Conservation (phyloP, 352 stramenopile genomes). For the Phytophthora hybrid region DNA sequence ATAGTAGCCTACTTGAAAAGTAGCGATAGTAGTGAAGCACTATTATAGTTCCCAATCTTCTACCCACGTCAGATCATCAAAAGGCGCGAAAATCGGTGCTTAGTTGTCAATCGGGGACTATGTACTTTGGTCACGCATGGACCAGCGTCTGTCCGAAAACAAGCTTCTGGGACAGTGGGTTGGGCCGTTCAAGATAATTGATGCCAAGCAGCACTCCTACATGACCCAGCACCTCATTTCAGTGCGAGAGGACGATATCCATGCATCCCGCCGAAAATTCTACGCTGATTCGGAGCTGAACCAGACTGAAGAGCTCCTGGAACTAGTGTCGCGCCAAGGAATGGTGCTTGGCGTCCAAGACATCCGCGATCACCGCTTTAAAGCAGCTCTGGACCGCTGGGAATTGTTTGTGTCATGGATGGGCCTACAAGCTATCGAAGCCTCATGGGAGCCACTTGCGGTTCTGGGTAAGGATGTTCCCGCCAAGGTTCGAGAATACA, state of each 20-base stretch:
- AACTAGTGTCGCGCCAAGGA: not conserved
- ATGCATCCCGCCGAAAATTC: not conserved
- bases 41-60: too few relatives aligned
- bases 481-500: not conserved
- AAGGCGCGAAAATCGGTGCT: too few relatives aligned
- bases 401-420: not conserved
- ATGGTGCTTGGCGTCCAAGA: not conserved
- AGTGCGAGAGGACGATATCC: not conserved
- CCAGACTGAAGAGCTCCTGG: not conserved
- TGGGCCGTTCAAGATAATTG: not conserved
- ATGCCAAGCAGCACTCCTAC: not conserved
- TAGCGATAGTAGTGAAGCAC: too few relatives aligned
- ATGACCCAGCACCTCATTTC: not conserved
- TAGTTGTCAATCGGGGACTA: not conserved
- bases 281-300: not conserved
- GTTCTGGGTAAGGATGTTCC: not conserved
- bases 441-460: not conserved
- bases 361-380: not conserved
- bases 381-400: not conserved
- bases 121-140: not conserved
- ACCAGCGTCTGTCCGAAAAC: not conserved
- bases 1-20: too few relatives aligned
- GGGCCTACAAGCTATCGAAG: not conserved
- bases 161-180: not conserved
- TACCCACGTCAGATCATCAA: too few relatives aligned